A percentile compares a stretch with the other conserved stretches of the same genome.
Conservation (phyloP, 257 asterid species). For the Solanum corneliomulleri region DNA sequence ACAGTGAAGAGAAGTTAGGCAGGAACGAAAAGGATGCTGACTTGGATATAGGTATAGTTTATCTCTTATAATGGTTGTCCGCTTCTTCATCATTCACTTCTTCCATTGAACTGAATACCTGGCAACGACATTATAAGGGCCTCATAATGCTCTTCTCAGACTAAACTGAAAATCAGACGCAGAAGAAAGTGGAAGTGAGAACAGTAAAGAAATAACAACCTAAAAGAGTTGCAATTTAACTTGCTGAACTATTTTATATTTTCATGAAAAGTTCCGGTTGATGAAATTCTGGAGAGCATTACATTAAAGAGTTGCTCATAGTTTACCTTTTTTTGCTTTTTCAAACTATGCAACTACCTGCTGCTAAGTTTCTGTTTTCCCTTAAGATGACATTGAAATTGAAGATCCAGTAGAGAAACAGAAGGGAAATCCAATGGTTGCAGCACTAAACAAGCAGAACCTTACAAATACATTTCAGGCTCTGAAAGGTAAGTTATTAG, state of each 20-base stretch:
- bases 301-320: neutral
- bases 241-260: neutral
- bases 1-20: slow-evolving; percentile 26
- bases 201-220: neutral
- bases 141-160: neutral
- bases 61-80: neutral
- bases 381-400: slow-evolving; percentile 68
- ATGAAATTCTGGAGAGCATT: neutral
- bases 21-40: slow-evolving; percentile 32
- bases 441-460: slow-evolving; percentile 58
- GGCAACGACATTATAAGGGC: neutral
- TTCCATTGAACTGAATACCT: neutral
- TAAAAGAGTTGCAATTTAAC: neutral
- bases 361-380: neutral
- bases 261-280: neutral
- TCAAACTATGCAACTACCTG: neutral
- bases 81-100: neutral
- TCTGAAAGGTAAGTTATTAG: slow-evolving; percentile 39
- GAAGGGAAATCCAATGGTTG: slow-evolving; percentile 50
- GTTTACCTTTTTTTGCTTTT: neutral
- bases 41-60: slow-evolving; percentile 60
- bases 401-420: slow-evolving; percentile 72
- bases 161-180: neutral
- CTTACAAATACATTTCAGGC: slow-evolving; percentile 67
- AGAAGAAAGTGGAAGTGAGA: neutral